Evolutionary conservation across 345 rosid species (phyloP).

Genomic region (Gossypium australe): DNA sequence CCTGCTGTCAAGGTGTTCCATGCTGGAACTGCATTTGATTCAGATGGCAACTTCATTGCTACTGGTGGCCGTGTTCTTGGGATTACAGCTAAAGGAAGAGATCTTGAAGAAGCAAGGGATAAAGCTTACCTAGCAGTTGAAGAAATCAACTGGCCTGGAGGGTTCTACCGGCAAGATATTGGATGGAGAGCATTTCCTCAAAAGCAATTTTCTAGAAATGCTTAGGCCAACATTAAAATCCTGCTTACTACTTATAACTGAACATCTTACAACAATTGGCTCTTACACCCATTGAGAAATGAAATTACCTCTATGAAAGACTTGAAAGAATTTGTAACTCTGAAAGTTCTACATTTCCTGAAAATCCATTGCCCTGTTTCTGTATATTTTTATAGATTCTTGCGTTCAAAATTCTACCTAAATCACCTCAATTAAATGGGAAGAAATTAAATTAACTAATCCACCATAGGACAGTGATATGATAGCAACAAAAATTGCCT

Average conservation of each 20-base stretch:
- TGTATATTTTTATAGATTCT: not conserved
- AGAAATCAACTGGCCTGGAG: conserved; percentile 79
- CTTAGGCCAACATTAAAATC: conserved; percentile 15
- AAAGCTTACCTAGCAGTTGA: conserved; percentile 65
- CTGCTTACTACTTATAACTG: not conserved
- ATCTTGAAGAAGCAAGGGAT: conserved; percentile 75
- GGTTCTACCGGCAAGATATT: conserved; percentile 71
- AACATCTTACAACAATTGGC: not conserved
- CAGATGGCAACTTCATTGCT: conserved; percentile 58
- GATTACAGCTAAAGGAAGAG: conserved; percentile 71
- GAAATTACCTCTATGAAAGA: conserved; percentile 41
- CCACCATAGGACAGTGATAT: not conserved
- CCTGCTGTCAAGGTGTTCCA: conserved; percentile 72
- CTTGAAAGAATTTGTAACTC: not conserved
- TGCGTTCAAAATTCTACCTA: not conserved
- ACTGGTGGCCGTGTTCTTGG: conserved; percentile 92
- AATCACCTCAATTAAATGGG: not conserved
- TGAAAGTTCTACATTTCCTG: not conserved
- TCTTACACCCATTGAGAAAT: not conserved
- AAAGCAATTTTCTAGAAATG: conserved; percentile 31
- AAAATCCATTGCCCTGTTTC: not conserved
- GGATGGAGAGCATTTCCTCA: conserved; percentile 86
- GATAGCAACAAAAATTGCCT: not conserved
- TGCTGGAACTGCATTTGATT: conserved; percentile 54
- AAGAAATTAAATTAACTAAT: not conserved